Percentiles rank a stretch among this genome's conserved stretches.
phyloP scores from a whole-genome alignment of 305 asterid genomes.

The Rubia tinctorum region DNA sequence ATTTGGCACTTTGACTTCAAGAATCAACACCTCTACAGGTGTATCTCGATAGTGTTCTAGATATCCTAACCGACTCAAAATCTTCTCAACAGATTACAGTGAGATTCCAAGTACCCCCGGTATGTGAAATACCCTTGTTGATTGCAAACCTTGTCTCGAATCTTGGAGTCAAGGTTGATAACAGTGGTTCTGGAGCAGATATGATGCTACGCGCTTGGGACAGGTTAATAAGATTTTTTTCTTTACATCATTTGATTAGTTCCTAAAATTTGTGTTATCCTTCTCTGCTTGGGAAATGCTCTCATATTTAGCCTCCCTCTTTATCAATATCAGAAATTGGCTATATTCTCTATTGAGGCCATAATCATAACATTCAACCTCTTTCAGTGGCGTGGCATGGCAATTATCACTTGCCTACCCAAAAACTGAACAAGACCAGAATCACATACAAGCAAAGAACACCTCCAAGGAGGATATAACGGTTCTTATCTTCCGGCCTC shows the following conservation, averaged over 20 bases:
- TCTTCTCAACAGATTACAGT: constrained; percentile 56
- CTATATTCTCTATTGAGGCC: not conserved
- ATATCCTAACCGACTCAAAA: not conserved
- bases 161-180: constrained; percentile 71
- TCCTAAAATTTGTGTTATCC: constrained; percentile 1
- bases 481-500: constrained; percentile 85
- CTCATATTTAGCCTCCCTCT: not conserved
- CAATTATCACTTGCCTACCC: constrained; percentile 73
- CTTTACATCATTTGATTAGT: not conserved
- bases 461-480: constrained; percentile 54
- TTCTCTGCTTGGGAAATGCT: not conserved
- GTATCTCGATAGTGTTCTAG: not conserved
- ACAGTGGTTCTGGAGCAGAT: constrained; percentile 62
- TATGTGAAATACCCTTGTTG: constrained; percentile 78
- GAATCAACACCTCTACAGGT: not conserved
- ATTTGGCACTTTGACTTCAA: not conserved
- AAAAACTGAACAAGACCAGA: constrained; percentile 33
- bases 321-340: not conserved
- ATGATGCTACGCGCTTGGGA: constrained; percentile 89
- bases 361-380: not conserved
- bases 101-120: constrained; percentile 82
- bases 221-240: constrained; percentile 45
- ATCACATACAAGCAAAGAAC: constrained; percentile 37
- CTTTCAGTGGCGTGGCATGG: constrained; percentile 91
- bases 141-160: constrained; percentile 75